A percentile compares a stretch with the other conserved stretches of the same genome.
Evolutionary conservation across 352 stramenopile genomes (phyloP).

Genomic region (Pythium inflatum): DNA sequence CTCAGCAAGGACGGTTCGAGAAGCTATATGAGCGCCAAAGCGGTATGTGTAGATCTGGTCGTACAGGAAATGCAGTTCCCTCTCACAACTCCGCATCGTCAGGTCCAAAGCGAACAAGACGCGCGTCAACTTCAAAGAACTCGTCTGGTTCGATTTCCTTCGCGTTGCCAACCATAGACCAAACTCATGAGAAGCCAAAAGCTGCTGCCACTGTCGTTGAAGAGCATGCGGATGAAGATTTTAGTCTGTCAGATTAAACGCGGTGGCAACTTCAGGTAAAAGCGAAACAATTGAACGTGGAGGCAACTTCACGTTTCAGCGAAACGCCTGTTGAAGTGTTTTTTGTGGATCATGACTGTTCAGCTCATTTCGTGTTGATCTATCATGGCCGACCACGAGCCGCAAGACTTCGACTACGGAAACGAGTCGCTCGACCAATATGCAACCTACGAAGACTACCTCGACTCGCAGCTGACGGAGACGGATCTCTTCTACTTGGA

Average conservation of each 20-base stretch:
- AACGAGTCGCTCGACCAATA: constrained; percentile 90
- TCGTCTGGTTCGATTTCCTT: too few relatives aligned
- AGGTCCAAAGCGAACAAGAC: too few relatives aligned
- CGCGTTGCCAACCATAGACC: neutral
- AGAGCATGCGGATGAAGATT: constrained; percentile 13
- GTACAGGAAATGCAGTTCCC: too few relatives aligned
- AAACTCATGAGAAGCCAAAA: neutral
- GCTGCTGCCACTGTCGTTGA: neutral
- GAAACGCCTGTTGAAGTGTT: too few relatives aligned
- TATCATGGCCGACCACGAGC: constrained; percentile 59
- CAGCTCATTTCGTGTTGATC: too few relatives aligned
- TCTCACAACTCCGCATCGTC: too few relatives aligned
- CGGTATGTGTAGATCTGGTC: too few relatives aligned
- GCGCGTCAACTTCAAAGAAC: too few relatives aligned
- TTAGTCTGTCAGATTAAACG: constrained; percentile 30
- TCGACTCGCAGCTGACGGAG: constrained; percentile 92
- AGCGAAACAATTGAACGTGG: too few relatives aligned
- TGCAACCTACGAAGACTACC: constrained; percentile 94
- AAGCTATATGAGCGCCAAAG: neutral
- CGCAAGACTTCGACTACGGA: constrained; percentile 68
- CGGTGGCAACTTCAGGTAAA: too few relatives aligned
- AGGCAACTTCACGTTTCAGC: too few relatives aligned
- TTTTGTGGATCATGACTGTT: too few relatives aligned
- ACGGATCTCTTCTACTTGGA: constrained; percentile 95
- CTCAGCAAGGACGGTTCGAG: neutral